Evolutionary conservation across 441 rosid species (phyloP).

Genomic region (Kokia cookei): DNA sequence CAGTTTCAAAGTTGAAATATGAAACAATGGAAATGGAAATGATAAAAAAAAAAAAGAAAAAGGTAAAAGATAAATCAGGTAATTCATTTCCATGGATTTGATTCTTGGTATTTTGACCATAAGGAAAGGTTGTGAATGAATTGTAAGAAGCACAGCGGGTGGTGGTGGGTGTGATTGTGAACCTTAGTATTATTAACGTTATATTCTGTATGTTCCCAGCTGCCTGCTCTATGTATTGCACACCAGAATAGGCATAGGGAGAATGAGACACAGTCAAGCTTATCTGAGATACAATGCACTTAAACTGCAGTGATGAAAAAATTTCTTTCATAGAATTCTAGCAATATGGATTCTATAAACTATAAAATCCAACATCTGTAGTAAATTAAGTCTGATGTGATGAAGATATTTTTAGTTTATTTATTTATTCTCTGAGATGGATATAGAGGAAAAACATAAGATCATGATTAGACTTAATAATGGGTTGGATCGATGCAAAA

Average conservation of each 20-base stretch:
- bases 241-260: not conserved
- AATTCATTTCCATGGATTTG: not conserved
- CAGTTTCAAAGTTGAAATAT: not conserved
- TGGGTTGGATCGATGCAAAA: too few relatives aligned
- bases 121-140: not conserved
- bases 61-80: not conserved
- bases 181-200: not conserved
- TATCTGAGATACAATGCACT: too few relatives aligned
- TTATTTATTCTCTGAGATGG: too few relatives aligned
- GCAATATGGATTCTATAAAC: too few relatives aligned
- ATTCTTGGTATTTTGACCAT: conserved; percentile 4
- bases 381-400: too few relatives aligned
- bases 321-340: too few relatives aligned
- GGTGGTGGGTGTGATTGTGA: not conserved
- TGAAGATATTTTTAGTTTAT: too few relatives aligned
- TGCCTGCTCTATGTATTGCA: not conserved
- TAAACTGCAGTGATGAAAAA: too few relatives aligned
- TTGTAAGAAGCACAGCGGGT: not conserved
- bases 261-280: not conserved
- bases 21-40: not conserved
- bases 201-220: not conserved
- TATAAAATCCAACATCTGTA: too few relatives aligned
- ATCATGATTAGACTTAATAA: too few relatives aligned
- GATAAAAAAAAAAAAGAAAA: not conserved
- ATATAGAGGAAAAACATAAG: too few relatives aligned